phyloP scores from a whole-genome alignment of 306 rosid species.

The Clitoria ternatea region DNA sequence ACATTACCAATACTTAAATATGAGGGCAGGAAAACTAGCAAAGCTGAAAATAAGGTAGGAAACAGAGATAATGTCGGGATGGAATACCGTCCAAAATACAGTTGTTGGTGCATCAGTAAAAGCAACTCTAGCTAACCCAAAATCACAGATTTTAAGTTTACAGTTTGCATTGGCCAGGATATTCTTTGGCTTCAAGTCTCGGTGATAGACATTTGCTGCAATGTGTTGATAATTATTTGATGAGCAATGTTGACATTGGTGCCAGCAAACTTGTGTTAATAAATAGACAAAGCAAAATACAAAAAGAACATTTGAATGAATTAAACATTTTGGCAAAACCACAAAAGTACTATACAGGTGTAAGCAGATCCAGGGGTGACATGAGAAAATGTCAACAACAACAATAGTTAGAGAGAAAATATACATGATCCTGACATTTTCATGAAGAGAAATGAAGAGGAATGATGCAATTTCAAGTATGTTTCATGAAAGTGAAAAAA shows the following conservation, averaged over 20 bases:
- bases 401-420: not conserved
- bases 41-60: not conserved
- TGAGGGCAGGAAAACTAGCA: not conserved
- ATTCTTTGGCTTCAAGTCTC: constrained; percentile 95
- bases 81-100: constrained; percentile 90
- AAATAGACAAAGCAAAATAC: not conserved
- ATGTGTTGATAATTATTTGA: constrained; percentile 32
- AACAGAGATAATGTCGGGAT: constrained; percentile 6
- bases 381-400: not conserved
- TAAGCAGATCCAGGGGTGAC: not conserved
- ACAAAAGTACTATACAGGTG: not conserved
- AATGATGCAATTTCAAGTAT: not conserved
- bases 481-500: not conserved
- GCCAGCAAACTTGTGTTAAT: not conserved
- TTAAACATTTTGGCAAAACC: not conserved
- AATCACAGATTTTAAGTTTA: constrained; percentile 94
- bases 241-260: constrained; percentile 13
- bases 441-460: constrained; percentile 2
- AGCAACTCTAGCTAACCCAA: constrained; percentile 95
- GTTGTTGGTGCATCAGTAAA: constrained; percentile 86
- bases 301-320: not conserved
- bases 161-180: constrained; percentile 97
- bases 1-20: not conserved
- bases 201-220: constrained; percentile 96
- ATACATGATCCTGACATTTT: not conserved